These are phyloP conservation scores for Suillus variegatus DNA, from an alignment of 768 basidiomycete genomes.

Conservation along the genomic window DNA sequence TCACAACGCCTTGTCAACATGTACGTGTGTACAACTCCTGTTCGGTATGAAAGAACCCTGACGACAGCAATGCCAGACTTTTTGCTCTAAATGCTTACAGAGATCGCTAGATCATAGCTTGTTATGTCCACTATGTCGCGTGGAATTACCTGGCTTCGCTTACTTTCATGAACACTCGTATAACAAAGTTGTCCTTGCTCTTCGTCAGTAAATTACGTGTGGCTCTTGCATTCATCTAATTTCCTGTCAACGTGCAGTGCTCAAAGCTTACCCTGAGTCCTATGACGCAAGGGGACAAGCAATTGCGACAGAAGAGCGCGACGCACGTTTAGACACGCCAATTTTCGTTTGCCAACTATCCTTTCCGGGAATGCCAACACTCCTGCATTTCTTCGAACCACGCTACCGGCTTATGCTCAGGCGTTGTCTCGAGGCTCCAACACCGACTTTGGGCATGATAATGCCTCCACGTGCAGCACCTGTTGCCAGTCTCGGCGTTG, in stretches of 20 bases:
- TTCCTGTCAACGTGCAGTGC: constrained; percentile 43
- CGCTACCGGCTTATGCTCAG: constrained; percentile 96
- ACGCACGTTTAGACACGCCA: constrained; percentile 81
- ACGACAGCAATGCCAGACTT: constrained; percentile 58
- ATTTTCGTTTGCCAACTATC: constrained; percentile 89
- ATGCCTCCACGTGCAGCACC: constrained; percentile 57
- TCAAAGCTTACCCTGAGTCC: constrained; percentile 64
- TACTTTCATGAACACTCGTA: constrained; percentile 81
- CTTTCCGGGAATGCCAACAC: constrained; percentile 89
- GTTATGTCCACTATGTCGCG: constrained; percentile 85
- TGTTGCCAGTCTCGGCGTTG: constrained; percentile 20
- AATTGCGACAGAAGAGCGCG: constrained; percentile 76
- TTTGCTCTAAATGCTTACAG: constrained; percentile 86
- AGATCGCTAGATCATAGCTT: constrained; percentile 85
- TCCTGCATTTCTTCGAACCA: constrained; percentile 93
- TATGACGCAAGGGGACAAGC: constrained; percentile 65
- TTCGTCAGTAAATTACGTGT: constrained; percentile 50
- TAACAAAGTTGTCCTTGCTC: constrained; percentile 70
- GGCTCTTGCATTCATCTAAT: constrained; percentile 9
- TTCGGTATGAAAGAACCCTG: constrained; percentile 10
- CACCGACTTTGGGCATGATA: constrained; percentile 92
- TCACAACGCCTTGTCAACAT: constrained; percentile 96
- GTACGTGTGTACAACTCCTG: constrained; percentile 44
- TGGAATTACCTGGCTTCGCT: constrained; percentile 69
- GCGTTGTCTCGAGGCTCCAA: constrained; percentile 78